These are phyloP conservation scores for Sugiyamaella mastotermitis DNA, from an alignment of 805 yeast species.

Conservation along the genomic window DNA sequence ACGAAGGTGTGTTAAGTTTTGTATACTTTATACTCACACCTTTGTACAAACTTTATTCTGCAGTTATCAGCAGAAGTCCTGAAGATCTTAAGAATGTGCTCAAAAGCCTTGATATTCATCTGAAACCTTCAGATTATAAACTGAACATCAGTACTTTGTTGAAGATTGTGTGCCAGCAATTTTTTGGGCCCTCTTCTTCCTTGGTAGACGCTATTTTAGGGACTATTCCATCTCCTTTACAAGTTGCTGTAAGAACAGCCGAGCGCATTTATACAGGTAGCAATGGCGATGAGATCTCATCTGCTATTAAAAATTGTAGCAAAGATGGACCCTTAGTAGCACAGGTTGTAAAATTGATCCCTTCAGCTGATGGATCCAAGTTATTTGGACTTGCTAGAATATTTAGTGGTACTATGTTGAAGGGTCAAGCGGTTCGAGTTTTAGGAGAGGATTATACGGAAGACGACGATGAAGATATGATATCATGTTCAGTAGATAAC, in stretches of 20 bases:
- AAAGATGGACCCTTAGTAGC: constrained; percentile 43
- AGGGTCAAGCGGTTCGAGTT: constrained; percentile 44
- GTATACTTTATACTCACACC: constrained; percentile 68
- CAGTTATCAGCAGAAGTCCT: constrained; percentile 49
- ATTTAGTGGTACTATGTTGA: constrained; percentile 49
- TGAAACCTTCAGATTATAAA: constrained; percentile 24
- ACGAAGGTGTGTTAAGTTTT: constrained; percentile 39
- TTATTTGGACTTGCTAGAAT: constrained; percentile 59
- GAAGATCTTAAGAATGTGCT: constrained; percentile 39
- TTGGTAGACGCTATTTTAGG: constrained; percentile 45
- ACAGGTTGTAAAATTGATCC: constrained; percentile 52
- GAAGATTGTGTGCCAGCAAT: constrained; percentile 43
- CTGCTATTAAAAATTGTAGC: constrained; percentile 30
- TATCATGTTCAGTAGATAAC: constrained; percentile 28
- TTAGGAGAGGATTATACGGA: constrained; percentile 47
- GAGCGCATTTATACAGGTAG: constrained; percentile 29
- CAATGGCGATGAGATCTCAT: constrained; percentile 17
- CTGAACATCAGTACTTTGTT: constrained; percentile 58
- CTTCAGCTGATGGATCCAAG: constrained; percentile 45
- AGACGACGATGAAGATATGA: constrained; percentile 53
- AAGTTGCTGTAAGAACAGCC: constrained; percentile 26
- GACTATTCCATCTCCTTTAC: constrained; percentile 35
- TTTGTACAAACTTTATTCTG: constrained; percentile 65
- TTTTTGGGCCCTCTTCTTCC: constrained; percentile 48
- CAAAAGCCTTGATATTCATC: constrained; percentile 42